Evolutionary conservation across 331 rosid genomes (phyloP).

Genomic region (Quercus phellos): DNA sequence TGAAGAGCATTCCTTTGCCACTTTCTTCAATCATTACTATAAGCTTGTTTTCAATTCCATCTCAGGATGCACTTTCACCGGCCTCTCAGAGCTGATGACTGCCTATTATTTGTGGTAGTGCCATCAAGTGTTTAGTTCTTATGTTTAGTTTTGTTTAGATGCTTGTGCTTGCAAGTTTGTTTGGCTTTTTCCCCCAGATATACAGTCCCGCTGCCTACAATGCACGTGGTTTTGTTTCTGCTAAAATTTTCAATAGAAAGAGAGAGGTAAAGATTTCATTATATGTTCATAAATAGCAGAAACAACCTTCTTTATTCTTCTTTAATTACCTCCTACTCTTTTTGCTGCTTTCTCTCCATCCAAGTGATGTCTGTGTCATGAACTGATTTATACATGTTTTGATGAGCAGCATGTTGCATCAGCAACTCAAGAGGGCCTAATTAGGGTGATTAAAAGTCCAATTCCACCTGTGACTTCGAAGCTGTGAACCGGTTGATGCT

Average conservation of each 20-base stretch:
- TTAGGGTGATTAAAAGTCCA: conserved; percentile 35
- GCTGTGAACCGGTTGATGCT: conserved; percentile 37
- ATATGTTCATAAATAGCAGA: background rate
- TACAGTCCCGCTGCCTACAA: conserved; percentile 45
- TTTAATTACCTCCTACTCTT: background rate
- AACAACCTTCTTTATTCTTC: background rate
- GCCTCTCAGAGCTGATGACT: conserved; percentile 76
- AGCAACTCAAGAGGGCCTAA: conserved; percentile 77
- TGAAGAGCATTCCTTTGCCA: background rate
- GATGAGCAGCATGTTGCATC: conserved; percentile 73
- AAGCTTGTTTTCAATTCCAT: conserved; percentile 14
- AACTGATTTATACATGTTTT: conserved; percentile 17
- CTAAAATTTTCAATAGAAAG: conserved; percentile 74
- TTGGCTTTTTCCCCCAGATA: conserved; percentile 35
- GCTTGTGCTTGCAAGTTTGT: conserved; percentile 15
- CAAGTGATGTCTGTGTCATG: background rate
- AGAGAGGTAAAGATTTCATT: conserved; percentile 59
- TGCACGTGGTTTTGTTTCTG: conserved; percentile 67
- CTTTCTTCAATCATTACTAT: background rate
- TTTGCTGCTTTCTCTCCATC: background rate
- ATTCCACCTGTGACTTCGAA: conserved; percentile 35
- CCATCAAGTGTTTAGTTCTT: background rate
- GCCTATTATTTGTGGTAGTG: conserved; percentile 73
- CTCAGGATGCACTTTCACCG: conserved; percentile 95
- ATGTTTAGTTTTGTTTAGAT: conserved; percentile 1